Evolutionary conservation across 1,284 basidiomycete genomes (phyloP).

Genomic region (Bjerkandera adusta): DNA sequence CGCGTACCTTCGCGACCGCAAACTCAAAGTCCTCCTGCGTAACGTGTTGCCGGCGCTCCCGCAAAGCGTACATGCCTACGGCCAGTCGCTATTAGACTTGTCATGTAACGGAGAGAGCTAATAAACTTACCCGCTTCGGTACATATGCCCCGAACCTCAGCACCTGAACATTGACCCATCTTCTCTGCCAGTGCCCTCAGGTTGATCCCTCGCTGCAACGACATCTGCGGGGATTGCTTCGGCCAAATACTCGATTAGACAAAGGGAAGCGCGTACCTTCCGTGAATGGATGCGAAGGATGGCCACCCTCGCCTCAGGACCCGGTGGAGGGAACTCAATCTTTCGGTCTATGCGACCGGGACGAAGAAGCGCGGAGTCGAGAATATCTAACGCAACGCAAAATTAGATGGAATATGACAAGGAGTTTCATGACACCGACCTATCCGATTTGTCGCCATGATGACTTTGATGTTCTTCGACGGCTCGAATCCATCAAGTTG

Average conservation of each 20-base stretch:
- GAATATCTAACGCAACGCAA: conserved; percentile 70
- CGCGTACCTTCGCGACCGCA: conserved; percentile 87
- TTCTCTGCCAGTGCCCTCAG: conserved; percentile 93
- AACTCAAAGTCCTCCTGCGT: conserved; percentile 99
- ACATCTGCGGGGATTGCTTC: conserved; percentile 68
- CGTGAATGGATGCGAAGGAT: conserved; percentile 97
- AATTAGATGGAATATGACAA: conserved; percentile 4
- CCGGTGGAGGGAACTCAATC: conserved; percentile 99
- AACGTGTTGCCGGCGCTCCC: conserved; percentile 94
- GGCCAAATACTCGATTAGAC: not conserved
- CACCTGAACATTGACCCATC: conserved; percentile 99
- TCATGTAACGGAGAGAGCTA: conserved; percentile 3
- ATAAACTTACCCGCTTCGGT: conserved; percentile 84
- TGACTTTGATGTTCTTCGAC: conserved; percentile 99
- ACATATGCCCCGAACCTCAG: conserved; percentile 97
- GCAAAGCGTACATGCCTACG: conserved; percentile 96
- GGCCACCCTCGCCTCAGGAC: conserved; percentile 94
- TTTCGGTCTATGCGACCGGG: conserved; percentile 98
- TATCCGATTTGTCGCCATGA: conserved; percentile 99
- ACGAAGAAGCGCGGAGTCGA: conserved; percentile 92
- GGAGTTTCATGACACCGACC: conserved; percentile 50
- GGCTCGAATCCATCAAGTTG: conserved; percentile 98
- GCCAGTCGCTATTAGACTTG: not conserved
- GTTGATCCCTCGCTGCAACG: conserved; percentile 96
- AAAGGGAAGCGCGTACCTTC: conserved; percentile 55